Base-by-base conservation (phyloP, 192 early-diverging fungal genomes). In the Coemansia sp. region DNA sequence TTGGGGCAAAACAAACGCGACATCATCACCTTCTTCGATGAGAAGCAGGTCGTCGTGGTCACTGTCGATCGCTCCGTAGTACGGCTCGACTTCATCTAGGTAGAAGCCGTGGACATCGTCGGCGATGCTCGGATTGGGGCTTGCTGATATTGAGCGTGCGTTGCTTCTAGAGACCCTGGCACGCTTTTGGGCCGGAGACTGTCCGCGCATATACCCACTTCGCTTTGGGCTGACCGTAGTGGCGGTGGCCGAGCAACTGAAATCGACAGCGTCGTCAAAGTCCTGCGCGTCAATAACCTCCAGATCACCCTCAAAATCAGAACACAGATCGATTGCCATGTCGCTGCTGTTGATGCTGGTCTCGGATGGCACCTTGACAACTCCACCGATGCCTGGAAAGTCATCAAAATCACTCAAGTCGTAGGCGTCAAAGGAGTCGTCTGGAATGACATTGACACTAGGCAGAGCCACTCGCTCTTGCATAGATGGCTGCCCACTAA, bases 401-500 rank as follows among this genome's bases (percentile, higher is more conserved):
- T 67, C 70, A 15, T 61, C 64, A 59, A 73, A 60, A 49, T 73
- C 76, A 29, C 73, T 68, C 22, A 78, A 39, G 49, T 78, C 68
- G 45, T 66, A 71, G 4, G 68, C 58, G 20, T 71, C 59, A 30
- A 67, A 39, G 2, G 58, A 16, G 12, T 73, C 71, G 47, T 67
- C 76, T 20, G 29, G 18, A 2, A 15, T 27, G 13, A 40, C 12
- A 4, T 35, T 20, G 52, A 7, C 39, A 30, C 64, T 38, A 27
- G 44, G 18, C 24, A 44, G 24, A 37, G 20, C 47, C 10, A 1
- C 34, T 16, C 58, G 29, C 0, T 7, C 39, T 45, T 35, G 44
- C 15, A 20, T 18, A 45, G 15, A 45, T 18, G 44, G 18, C 15
- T 15, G n/a, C 1, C n/a, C 44, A 15, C 44, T 8, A 18, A 8